Evolutionary conservation across 106 monocot species (phyloP).

Genomic region (Dendrobium huoshanense): DNA sequence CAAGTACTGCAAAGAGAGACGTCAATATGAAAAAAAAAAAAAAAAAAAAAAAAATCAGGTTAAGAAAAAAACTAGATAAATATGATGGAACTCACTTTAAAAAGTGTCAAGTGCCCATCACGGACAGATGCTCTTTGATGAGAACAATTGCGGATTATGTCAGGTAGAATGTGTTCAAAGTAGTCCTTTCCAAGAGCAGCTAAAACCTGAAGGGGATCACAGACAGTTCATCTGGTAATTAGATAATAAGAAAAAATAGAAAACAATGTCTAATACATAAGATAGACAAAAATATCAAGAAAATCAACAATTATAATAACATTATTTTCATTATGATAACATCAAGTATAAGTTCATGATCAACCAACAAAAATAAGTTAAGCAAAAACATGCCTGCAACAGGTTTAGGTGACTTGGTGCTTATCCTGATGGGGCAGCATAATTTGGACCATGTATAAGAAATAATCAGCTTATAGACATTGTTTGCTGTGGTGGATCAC

Average conservation of each 20-base stretch:
- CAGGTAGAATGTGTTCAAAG: constrained; percentile 86
- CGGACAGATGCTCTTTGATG: constrained; percentile 92
- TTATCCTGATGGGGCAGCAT: too few species aligned
- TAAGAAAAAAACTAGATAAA: background rate
- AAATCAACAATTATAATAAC: background rate
- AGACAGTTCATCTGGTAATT: background rate
- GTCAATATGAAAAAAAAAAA: background rate
- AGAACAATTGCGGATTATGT: constrained; percentile 86
- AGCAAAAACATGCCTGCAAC: too few species aligned
- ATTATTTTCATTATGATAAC: background rate
- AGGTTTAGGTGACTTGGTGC: too few species aligned
- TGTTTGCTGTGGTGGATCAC: too few species aligned
- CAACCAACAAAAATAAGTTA: too few species aligned
- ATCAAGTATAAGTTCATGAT: too few species aligned
- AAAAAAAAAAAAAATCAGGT: background rate
- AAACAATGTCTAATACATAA: background rate
- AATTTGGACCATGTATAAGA: too few species aligned
- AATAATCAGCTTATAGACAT: too few species aligned
- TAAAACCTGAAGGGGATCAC: constrained; percentile 50
- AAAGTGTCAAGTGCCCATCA: constrained; percentile 88
- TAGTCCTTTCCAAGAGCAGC: constrained; percentile 96
- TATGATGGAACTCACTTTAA: constrained; percentile 45
- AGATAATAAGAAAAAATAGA: background rate
- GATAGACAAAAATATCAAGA: background rate
- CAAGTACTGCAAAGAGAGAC: constrained; percentile 53